A percentile compares a stretch with the other conserved stretches of the same genome.
Conservation (phyloP, 2,329 filamentous ascomycete genomes). For the Botrytis pseudocinerea region DNA sequence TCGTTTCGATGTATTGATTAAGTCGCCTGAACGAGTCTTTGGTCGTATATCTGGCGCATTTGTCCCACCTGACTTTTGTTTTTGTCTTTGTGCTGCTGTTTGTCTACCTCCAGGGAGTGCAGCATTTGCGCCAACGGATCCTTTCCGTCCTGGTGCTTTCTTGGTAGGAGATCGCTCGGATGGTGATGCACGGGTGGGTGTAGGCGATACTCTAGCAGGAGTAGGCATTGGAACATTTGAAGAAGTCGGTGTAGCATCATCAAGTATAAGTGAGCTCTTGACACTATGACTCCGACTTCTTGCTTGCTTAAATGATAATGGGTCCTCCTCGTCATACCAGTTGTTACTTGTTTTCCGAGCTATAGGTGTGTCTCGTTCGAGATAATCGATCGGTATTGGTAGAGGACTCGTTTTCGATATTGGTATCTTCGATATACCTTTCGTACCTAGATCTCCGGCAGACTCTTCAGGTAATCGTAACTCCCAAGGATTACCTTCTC, state of each 20-base stretch:
- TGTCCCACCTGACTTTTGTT: constrained; percentile 61
- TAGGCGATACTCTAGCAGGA: constrained; percentile 36
- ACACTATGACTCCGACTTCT: constrained; percentile 71
- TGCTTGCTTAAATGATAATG: constrained; percentile 59
- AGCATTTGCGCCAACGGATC: constrained; percentile 24
- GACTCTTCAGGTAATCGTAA: constrained; percentile 77
- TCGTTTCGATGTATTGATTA: constrained; percentile 51
- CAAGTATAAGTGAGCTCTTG: constrained; percentile 48
- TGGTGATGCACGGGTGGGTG: constrained; percentile 42
- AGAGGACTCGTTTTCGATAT: constrained; percentile 77
- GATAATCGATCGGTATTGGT: constrained; percentile 69
- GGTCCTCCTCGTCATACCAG: constrained; percentile 55
- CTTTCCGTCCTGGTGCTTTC: constrained; percentile 36
- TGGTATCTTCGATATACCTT: constrained; percentile 79
- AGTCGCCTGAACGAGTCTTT: constrained; percentile 61
- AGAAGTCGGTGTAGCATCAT: constrained; percentile 49
- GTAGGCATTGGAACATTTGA: constrained; percentile 30
- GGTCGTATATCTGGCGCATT: constrained; percentile 52
- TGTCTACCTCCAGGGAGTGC: constrained; percentile 36
- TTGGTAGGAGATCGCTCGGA: constrained; percentile 58
- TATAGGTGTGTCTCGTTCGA: constrained; percentile 72
- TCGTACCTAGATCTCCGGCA: constrained; percentile 58
- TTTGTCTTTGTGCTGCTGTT: constrained; percentile 48
- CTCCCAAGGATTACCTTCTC: constrained; percentile 63
- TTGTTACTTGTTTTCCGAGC: constrained; percentile 61